Evolutionary conservation across 1,139 yeast species (phyloP).

Genomic region (Blastobotrys elegans): DNA sequence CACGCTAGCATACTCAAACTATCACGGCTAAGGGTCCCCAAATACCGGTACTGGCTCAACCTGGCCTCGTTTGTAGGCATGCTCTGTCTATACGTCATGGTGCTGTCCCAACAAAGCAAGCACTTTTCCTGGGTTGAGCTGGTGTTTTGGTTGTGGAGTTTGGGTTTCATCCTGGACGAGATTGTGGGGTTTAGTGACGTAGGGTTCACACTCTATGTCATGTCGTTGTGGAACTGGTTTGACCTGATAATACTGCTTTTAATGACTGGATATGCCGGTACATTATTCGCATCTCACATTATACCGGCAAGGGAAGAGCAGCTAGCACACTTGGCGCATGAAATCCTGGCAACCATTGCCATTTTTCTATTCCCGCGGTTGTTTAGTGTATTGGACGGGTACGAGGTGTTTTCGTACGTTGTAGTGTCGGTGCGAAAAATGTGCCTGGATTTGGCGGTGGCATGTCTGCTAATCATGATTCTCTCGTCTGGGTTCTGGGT

Average conservation of each 20-base stretch:
- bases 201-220: constrained; percentile 35
- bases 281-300: constrained; percentile 7
- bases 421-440: constrained; percentile 49
- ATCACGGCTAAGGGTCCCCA: constrained; percentile 36
- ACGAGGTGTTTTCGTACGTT: constrained; percentile 50
- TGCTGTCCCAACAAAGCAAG: constrained; percentile 26
- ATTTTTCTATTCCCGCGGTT: constrained; percentile 52
- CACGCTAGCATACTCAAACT: constrained; percentile 36
- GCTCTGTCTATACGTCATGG: constrained; percentile 32
- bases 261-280: constrained; percentile 28
- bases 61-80: constrained; percentile 39
- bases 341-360: constrained; percentile 47
- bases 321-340: constrained; percentile 33
- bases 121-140: constrained; percentile 24
- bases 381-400: constrained; percentile 50
- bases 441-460: constrained; percentile 52
- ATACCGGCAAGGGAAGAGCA: not conserved
- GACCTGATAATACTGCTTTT: constrained; percentile 33
- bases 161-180: constrained; percentile 38
- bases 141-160: constrained; percentile 35
- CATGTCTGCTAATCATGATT: constrained; percentile 47
- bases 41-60: constrained; percentile 38
- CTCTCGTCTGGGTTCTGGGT: constrained; percentile 57
- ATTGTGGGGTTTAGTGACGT: constrained; percentile 35
- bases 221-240: constrained; percentile 38